These are phyloP conservation scores for Entamoeba histolytica DNA, from an alignment of 208 protist genomes.

Conservation along the genomic window DNA sequence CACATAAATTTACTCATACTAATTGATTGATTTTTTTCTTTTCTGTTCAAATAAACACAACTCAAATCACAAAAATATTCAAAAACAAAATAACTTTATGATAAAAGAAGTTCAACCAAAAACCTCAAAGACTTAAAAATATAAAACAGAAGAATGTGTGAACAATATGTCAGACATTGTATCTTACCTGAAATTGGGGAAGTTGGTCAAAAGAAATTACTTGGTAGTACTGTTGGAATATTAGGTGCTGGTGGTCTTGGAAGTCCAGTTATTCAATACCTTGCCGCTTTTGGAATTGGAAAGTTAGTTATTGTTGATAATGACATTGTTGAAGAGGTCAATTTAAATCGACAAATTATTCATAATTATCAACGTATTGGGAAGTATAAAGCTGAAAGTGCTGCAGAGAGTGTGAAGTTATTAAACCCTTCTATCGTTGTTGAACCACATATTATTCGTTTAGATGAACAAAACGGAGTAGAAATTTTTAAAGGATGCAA, in stretches of 20 bases:
- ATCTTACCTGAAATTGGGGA: neutral
- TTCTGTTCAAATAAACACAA: neutral
- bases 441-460: too few relatives aligned
- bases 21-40: neutral
- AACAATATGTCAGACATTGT: neutral
- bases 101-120: too few relatives aligned
- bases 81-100: too few relatives aligned
- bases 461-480: neutral
- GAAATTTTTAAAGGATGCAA: neutral
- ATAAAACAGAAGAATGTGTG: neutral
- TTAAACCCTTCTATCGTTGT: neutral
- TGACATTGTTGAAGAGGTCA: neutral
- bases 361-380: neutral
- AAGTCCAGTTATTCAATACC: conserved; percentile 61
- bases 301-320: neutral
- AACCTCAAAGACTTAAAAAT: too few relatives aligned
- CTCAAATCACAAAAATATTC: too few relatives aligned
- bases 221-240: conserved; percentile 45
- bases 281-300: conserved; percentile 65
- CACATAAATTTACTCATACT: neutral
- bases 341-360: conserved; percentile 1
- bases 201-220: conserved; percentile 34
- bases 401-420: neutral
- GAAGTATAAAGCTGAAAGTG: neutral
- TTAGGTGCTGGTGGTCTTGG: conserved; percentile 72